Evolutionary conservation across 208 protist species (phyloP).

Genomic region (Acanthamoeba healyi): DNA sequence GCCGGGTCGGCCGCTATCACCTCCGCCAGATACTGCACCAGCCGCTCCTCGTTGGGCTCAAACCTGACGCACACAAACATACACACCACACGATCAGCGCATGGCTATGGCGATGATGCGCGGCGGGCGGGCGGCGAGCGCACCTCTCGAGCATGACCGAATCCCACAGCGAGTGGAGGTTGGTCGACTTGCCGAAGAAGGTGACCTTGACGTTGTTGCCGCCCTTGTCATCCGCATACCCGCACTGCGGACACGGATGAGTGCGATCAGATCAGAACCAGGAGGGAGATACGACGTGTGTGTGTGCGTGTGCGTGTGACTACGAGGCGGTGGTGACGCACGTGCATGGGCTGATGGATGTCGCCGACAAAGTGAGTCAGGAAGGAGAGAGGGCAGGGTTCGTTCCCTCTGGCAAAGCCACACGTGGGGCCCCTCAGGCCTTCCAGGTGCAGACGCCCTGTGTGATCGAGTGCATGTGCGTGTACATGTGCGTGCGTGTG

Average conservation of each 20-base stretch:
- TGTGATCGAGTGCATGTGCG: not conserved
- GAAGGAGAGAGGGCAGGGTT: constrained; percentile 36
- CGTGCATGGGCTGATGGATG: constrained; percentile 14
- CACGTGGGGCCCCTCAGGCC: not conserved
- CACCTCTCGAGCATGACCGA: not conserved
- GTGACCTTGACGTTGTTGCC: not conserved
- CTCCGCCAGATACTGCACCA: too few relatives aligned
- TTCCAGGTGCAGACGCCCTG: not conserved
- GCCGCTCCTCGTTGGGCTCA: too few relatives aligned
- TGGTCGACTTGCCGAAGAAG: not conserved
- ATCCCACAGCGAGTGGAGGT: constrained; percentile 5
- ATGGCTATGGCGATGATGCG: too few relatives aligned
- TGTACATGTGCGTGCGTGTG: too few relatives aligned
- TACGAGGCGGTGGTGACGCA: not conserved
- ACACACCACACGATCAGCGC: too few relatives aligned
- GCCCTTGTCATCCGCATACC: not conserved
- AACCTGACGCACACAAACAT: too few relatives aligned
- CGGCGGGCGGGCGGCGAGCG: too few relatives aligned
- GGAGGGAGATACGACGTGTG: too few relatives aligned
- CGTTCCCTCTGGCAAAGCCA: not conserved
- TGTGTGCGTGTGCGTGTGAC: too few relatives aligned
- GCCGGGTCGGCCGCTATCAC: too few relatives aligned
- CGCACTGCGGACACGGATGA: not conserved
- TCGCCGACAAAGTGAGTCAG: constrained; percentile 22
- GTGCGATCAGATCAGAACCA: too few relatives aligned